A percentile compares a stretch with the other conserved stretches of the same genome.
These are phyloP conservation scores for Sarcodon sp. DNA, from an alignment of 768 basidiomycete species.

Conservation along the genomic window DNA sequence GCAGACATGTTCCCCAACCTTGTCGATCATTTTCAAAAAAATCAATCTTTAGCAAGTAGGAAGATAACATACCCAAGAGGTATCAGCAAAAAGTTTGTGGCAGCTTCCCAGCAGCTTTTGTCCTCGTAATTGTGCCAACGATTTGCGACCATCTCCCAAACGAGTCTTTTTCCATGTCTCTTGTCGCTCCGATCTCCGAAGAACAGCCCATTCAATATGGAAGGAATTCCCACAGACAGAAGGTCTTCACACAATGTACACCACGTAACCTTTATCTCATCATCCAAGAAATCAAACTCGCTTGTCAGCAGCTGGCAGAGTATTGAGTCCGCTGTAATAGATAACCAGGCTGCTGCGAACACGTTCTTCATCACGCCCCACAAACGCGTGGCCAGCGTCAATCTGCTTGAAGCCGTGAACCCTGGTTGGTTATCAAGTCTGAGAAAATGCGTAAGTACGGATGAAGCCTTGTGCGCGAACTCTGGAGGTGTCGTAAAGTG, in stretches of 20 bases:
- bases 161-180: conserved; percentile 25
- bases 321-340: conserved; percentile 30
- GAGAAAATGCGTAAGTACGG: conserved; percentile 25
- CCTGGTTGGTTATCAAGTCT: background rate
- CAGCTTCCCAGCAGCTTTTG: conserved; percentile 23
- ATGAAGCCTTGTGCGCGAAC: conserved; percentile 20
- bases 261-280: conserved; percentile 30
- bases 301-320: conserved; percentile 31
- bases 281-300: conserved; percentile 26
- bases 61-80: conserved; percentile 29
- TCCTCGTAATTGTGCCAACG: conserved; percentile 15
- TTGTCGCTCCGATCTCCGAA: conserved; percentile 13
- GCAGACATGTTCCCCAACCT: conserved; percentile 27
- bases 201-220: conserved; percentile 22
- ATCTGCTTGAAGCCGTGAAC: conserved; percentile 6
- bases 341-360: conserved; percentile 27
- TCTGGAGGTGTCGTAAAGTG: conserved; percentile 22
- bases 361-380: conserved; percentile 41
- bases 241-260: conserved; percentile 33
- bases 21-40: too few relatives aligned
- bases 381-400: conserved; percentile 29
- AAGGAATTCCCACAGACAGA: conserved; percentile 26
- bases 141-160: conserved; percentile 35
- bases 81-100: conserved; percentile 30
- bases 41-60: too few relatives aligned